Percentiles rank a stretch among this genome's conserved stretches.
Conservation (phyloP, 2,329 filamentous ascomycete genomes). For the Aspergillus quadricinctus region DNA sequence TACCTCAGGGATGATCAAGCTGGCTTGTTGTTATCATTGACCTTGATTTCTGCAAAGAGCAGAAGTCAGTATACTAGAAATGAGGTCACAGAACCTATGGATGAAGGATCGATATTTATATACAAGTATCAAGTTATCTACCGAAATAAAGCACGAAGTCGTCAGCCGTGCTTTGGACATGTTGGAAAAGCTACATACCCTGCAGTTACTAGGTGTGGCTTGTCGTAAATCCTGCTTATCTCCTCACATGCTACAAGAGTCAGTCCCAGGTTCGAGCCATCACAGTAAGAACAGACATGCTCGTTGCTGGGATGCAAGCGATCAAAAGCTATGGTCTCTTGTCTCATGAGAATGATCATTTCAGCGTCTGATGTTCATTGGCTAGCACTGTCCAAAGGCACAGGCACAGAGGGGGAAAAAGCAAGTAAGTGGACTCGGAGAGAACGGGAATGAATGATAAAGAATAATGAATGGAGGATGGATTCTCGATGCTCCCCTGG, state of each 20-base stretch:
- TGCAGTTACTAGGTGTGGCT: not conserved
- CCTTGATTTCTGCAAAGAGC: not conserved
- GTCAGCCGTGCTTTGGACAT: not conserved
- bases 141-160: not conserved
- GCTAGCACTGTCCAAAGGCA: not conserved
- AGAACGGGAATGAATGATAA: not conserved
- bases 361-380: not conserved
- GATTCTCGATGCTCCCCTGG: not conserved
- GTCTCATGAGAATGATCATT: not conserved
- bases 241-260: not conserved
- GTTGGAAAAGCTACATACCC: not conserved
- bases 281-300: not conserved
- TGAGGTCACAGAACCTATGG: not conserved
- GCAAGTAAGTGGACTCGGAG: not conserved
- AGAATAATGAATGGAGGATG: not conserved
- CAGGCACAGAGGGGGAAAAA: not conserved
- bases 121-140: not conserved
- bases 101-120: not conserved
- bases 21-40: not conserved
- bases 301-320: not conserved
- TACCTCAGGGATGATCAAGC: not conserved
- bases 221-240: not conserved
- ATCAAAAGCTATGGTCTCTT: not conserved
- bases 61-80: not conserved
- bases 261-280: not conserved